These are phyloP conservation scores for Cupressus sempervirens DNA, from an alignment of 75 land plant species.

Conservation along the genomic window DNA sequence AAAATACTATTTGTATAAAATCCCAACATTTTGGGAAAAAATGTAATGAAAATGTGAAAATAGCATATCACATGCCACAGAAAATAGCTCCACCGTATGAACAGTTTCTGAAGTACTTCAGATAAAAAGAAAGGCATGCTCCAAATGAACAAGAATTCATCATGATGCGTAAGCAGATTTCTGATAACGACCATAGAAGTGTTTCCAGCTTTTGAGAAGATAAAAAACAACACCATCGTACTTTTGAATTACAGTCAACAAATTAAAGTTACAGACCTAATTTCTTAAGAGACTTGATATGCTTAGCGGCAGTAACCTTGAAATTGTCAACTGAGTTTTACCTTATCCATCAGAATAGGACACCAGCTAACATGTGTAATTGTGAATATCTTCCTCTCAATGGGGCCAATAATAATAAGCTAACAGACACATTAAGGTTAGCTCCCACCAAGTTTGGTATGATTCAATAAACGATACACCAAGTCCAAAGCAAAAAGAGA, in stretches of 20 bases:
- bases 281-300: background rate
- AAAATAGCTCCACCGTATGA: background rate
- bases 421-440: background rate
- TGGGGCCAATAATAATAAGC: background rate
- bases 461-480: slow-evolving; percentile 10
- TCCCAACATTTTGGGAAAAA: background rate
- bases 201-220: background rate
- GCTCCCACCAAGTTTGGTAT: background rate
- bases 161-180: background rate
- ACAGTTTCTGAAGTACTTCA: background rate
- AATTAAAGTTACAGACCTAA: background rate
- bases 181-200: background rate
- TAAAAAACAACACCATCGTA: background rate
- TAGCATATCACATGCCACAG: background rate
- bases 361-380: slow-evolving; percentile 4
- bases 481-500: background rate
- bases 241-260: background rate
- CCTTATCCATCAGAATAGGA: background rate
- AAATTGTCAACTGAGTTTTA: background rate
- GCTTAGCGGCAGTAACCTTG: background rate
- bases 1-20: background rate
- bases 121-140: background rate
- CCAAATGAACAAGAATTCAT: background rate
- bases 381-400: slow-evolving; percentile 2
- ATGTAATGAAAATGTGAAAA: background rate